Evolutionary conservation across 805 yeast genomes (phyloP), one percentile per base, ranked within the genome.

Genomic region (Dipodascus albidus): DNA sequence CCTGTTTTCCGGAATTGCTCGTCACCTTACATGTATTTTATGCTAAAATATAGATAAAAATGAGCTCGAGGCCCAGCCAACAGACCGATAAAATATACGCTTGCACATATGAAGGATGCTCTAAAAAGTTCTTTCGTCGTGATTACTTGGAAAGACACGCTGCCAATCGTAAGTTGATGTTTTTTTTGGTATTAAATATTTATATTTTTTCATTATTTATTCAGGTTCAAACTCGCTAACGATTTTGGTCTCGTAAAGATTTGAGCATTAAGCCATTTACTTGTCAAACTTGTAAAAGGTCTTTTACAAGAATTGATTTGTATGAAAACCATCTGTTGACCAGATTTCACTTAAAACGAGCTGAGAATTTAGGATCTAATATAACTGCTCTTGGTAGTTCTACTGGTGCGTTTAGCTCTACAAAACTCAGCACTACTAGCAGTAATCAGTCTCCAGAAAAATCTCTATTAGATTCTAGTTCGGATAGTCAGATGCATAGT

Each of bases 121-220:
- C 54, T 42, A 67, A 67, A 55, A 61, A 61, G 52, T 67, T 67
- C 57, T 64, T 64, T 51, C 63, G 70, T 9, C 56, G 68, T 2
- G 70, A 67, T 54, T 67, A 67, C 49, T 58, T 67, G 31, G 70
- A 67, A 53, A 55, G 70, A 6, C 71, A 68, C 53, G 64, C 70
- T 20, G 66, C 66, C 19, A 67, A 67, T 55, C 70, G 59, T 56
- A 50, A 54, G 58, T 56, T 31, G n/a, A n/a, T n/a, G n/a, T n/a
- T n/a, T n/a, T n/a, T n/a, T n/a, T n/a, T n/a, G n/a, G n/a, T n/a
- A n/a, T n/a, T n/a, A n/a, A n/a, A n/a, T n/a, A n/a, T 15, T 31
- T 31, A 31, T 31, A 15, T 15, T 9, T 15, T 9, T 15, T 9
- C 15, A 15, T 31, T 9, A 15, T 9, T 31, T 9, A 31, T 15